Conservation (phyloP, 176 grass and related monocot genomes). For the Luzula sylvatica region DNA sequence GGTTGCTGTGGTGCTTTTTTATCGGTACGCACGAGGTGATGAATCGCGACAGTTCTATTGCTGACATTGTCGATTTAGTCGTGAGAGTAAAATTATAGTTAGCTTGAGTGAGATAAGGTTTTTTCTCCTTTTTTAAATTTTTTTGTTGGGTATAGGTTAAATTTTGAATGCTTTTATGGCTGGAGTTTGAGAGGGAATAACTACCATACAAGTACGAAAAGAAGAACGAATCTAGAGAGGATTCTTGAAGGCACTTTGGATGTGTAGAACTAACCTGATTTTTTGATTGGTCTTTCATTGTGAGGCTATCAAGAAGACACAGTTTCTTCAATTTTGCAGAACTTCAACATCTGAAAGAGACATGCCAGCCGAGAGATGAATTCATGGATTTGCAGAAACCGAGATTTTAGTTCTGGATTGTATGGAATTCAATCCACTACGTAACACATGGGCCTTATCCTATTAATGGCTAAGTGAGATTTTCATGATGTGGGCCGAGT, state of each 20-base stretch:
- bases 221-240: slow-evolving; percentile 3
- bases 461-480: too few species aligned
- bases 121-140: not conserved
- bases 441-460: too few species aligned
- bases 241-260: slow-evolving; percentile 15
- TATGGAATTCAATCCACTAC: too few species aligned
- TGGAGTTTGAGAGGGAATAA: slow-evolving; percentile 18
- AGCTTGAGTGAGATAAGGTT: not conserved
- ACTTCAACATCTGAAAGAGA: not conserved
- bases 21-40: slow-evolving; percentile 17
- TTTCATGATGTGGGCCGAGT: too few species aligned
- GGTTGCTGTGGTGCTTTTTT: not conserved
- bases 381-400: not conserved
- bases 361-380: not conserved
- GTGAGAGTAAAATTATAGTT: not conserved
- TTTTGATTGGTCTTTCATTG: slow-evolving; percentile 19
- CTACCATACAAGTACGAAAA: slow-evolving; percentile 1
- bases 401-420: not conserved
- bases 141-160: not conserved
- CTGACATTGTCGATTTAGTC: slow-evolving; percentile 1
- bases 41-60: slow-evolving; percentile 17
- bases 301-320: slow-evolving; percentile 15
- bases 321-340: not conserved
- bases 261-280: not conserved
- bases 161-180: slow-evolving; percentile 11